phyloP scores from a whole-genome alignment of 2,329 filamentous ascomycete genomes.

The Phoma herbarum region DNA sequence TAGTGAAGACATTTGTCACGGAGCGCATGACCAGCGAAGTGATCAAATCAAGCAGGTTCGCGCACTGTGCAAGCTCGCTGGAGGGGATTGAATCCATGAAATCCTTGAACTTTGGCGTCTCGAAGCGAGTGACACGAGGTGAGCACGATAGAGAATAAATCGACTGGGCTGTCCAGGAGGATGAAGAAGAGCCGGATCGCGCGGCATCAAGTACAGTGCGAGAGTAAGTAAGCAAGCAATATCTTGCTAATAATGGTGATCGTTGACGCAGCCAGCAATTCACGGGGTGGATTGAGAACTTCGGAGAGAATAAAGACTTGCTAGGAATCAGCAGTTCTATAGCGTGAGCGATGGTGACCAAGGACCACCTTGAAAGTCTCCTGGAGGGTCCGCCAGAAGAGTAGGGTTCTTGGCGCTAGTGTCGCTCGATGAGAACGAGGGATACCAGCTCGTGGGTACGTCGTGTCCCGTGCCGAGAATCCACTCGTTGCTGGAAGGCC shows the following conservation, averaged over 20 bases:
- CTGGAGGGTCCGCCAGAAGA: conserved; percentile 12
- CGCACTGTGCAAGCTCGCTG: too few relatives aligned
- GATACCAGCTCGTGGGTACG: conserved; percentile 1
- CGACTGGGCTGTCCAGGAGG: conserved; percentile 15
- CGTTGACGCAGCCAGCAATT: conserved; percentile 2
- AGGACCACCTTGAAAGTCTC: background rate
- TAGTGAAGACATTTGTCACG: too few relatives aligned
- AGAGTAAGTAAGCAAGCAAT: background rate
- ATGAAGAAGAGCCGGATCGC: background rate
- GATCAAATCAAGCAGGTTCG: too few relatives aligned
- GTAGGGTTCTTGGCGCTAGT: conserved; percentile 16
- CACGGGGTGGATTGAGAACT: conserved; percentile 6
- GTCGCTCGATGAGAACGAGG: conserved; percentile 15
- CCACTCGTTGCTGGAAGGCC: conserved; percentile 5
- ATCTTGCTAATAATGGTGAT: background rate
- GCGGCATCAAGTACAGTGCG: background rate
- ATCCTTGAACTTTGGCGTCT: too few relatives aligned
- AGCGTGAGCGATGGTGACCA: conserved; percentile 15
- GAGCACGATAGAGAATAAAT: too few relatives aligned
- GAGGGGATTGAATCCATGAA: too few relatives aligned
- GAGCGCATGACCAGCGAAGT: too few relatives aligned
- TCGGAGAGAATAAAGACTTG: conserved; percentile 4
- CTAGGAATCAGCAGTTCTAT: conserved; percentile 12
- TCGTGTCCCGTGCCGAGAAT: conserved; percentile 18
- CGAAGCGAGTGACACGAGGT: too few relatives aligned